Percentiles rank a stretch among this genome's conserved stretches.
Conservation (phyloP, 345 rosid genomes). For the Excoecaria agallocha region DNA sequence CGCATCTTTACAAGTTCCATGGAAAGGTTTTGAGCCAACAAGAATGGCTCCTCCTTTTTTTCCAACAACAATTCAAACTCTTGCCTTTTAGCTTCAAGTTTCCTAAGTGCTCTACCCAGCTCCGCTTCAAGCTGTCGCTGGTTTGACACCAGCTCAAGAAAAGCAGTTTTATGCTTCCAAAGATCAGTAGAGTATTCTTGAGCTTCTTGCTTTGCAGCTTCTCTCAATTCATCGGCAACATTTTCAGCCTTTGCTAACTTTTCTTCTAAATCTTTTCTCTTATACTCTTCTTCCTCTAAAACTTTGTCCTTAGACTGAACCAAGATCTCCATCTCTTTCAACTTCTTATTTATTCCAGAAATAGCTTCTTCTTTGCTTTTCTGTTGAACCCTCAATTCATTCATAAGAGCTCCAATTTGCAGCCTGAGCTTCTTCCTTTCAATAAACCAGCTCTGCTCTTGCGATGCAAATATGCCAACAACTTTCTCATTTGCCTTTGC, state of each 20-base stretch:
- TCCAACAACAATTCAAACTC: conserved; percentile 51
- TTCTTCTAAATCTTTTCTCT: conserved; percentile 55
- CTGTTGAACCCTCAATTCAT: conserved; percentile 47
- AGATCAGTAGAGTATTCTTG: conserved; percentile 70
- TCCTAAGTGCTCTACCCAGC: conserved; percentile 63
- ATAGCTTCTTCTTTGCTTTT: conserved; percentile 46
- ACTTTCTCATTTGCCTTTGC: conserved; percentile 95
- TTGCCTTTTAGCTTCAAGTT: conserved; percentile 54
- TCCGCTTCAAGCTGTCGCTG: conserved; percentile 92
- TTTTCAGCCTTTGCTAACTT: conserved; percentile 46
- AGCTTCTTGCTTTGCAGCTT: conserved; percentile 48
- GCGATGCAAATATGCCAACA: conserved; percentile 75
- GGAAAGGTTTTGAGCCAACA: conserved; percentile 53
- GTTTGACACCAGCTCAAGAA: conserved; percentile 85
- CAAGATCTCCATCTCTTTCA: conserved; percentile 55
- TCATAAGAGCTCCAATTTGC: conserved; percentile 58
- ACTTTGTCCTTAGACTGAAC: conserved; percentile 54
- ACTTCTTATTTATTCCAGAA: conserved; percentile 42
- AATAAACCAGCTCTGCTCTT: conserved; percentile 77
- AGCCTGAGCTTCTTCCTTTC: conserved; percentile 62
- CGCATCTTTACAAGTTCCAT: conserved; percentile 55
- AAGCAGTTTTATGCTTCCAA: conserved; percentile 85
- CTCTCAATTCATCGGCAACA: conserved; percentile 53
- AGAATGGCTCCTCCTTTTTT: conserved; percentile 55
- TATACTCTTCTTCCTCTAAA: conserved; percentile 52